A percentile compares a stretch with the other conserved stretches of the same genome.
Evolutionary conservation across 768 basidiomycete species (phyloP).

Genomic region (Suillus occidentalis): DNA sequence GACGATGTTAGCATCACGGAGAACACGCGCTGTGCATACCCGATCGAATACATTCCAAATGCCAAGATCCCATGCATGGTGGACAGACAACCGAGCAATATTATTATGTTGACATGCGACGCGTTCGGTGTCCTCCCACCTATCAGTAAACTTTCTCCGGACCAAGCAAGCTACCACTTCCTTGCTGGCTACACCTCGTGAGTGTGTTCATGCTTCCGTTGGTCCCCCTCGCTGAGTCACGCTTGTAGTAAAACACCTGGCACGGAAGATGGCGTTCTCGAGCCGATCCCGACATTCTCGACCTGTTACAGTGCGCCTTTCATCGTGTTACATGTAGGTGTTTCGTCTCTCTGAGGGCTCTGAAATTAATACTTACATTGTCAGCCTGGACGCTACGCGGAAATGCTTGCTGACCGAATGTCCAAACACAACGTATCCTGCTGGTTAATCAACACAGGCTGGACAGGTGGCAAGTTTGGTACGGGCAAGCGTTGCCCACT

Average conservation of each 20-base stretch:
- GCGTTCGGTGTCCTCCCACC: constrained; percentile 98
- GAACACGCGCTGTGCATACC: constrained; percentile 99
- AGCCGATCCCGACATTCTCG: constrained; percentile 98
- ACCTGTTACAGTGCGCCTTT: constrained; percentile 99
- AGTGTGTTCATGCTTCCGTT: constrained; percentile 27
- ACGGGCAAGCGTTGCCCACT: constrained; percentile 93
- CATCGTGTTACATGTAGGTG: constrained; percentile 88
- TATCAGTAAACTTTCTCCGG: constrained; percentile 86
- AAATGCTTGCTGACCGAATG: constrained; percentile 97
- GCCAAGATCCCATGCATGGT: constrained; percentile 92
- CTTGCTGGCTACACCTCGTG: constrained; percentile 94
- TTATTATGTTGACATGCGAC: constrained; percentile 97
- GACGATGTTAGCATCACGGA: constrained; percentile 97
- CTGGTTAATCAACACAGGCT: constrained; percentile 99
- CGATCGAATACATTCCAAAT: constrained; percentile 96
- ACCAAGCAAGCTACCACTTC: constrained; percentile 98
- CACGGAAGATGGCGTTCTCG: constrained; percentile 96
- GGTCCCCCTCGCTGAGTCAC: constrained; percentile 18
- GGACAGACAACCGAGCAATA: constrained; percentile 86
- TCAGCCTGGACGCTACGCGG: constrained; percentile 89
- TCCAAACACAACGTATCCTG: constrained; percentile 83
- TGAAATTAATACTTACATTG: constrained; percentile 8
- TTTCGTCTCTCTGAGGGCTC: not conserved
- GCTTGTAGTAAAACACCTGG: constrained; percentile 87
- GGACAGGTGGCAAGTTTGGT: constrained; percentile 94